Conservation (phyloP, 257 asterid species). For the Solanum etuberosum region DNA sequence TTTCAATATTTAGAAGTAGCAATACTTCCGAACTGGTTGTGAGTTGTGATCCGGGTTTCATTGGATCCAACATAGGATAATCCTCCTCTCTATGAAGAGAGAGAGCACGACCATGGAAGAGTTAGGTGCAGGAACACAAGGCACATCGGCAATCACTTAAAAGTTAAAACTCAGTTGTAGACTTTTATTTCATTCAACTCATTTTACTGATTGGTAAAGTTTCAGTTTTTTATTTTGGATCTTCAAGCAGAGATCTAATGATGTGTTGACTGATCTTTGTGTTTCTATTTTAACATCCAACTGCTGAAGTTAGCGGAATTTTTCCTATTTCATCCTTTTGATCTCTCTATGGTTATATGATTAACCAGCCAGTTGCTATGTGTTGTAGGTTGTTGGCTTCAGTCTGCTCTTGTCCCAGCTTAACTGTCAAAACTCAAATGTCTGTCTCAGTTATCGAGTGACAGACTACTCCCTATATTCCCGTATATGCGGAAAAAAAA, state of each 20-base stretch:
- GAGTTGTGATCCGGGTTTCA: neutral
- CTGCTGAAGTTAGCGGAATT: neutral
- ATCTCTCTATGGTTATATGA: neutral
- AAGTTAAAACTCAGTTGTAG: neutral
- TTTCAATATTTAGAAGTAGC: neutral
- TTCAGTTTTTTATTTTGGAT: neutral
- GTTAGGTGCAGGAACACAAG: neutral
- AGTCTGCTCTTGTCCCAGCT: neutral
- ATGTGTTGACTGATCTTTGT: neutral
- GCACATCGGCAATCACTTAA: neutral
- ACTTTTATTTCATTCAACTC: neutral
- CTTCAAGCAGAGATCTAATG: neutral
- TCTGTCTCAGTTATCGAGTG: neutral
- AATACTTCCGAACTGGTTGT: neutral
- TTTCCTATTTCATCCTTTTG: neutral
- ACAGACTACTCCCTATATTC: neutral
- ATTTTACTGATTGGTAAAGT: neutral
- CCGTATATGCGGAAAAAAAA: neutral
- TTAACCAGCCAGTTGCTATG: neutral
- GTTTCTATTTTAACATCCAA: neutral
- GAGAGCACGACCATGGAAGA: neutral
- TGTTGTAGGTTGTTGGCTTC: neutral
- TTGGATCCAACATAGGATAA: neutral
- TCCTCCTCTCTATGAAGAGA: neutral
- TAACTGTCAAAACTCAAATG: neutral